phyloP scores from a whole-genome alignment of 768 basidiomycete species.

The Suillus subluteus region DNA sequence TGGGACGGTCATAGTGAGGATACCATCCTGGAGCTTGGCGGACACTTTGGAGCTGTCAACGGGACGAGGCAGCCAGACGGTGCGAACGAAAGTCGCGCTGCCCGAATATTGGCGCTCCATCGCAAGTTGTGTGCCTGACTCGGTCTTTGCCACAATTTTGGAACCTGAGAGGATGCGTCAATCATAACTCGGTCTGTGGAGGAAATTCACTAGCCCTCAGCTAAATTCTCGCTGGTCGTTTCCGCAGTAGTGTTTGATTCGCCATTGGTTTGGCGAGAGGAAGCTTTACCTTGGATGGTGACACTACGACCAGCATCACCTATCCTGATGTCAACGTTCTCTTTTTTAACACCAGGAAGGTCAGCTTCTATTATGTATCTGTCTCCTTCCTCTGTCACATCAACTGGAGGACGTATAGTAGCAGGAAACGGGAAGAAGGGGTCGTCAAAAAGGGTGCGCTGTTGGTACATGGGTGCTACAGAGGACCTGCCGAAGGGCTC shows the following conservation, averaged over 20 bases:
- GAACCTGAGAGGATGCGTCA: slow-evolving; percentile 8
- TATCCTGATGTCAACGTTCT: slow-evolving; percentile 70
- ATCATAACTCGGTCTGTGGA: neutral
- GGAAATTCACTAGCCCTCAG: slow-evolving; percentile 33
- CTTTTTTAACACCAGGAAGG: slow-evolving; percentile 77
- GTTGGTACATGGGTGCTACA: slow-evolving; percentile 27
- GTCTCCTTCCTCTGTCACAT: slow-evolving; percentile 67
- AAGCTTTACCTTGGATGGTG: slow-evolving; percentile 70
- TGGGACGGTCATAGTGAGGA: slow-evolving; percentile 63
- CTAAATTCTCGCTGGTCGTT: slow-evolving; percentile 19
- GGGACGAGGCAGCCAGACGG: slow-evolving; percentile 70
- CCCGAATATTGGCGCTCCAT: slow-evolving; percentile 64
- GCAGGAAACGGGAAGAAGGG: slow-evolving; percentile 46
- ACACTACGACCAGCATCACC: slow-evolving; percentile 72
- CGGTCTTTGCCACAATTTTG: slow-evolving; percentile 22
- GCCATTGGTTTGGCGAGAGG: slow-evolving; percentile 27
- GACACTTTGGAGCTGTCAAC: slow-evolving; percentile 59
- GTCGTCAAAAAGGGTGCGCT: slow-evolving; percentile 50
- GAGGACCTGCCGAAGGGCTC: slow-evolving; percentile 54
- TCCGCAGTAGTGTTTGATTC: slow-evolving; percentile 23
- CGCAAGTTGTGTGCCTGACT: slow-evolving; percentile 46
- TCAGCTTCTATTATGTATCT: slow-evolving; percentile 76
- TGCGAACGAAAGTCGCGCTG: slow-evolving; percentile 62
- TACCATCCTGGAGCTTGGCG: slow-evolving; percentile 70
- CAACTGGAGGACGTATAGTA: slow-evolving; percentile 58